Base-by-base conservation (phyloP, 2,329 filamentous ascomycete genomes). In the Stenocarpella maydis region DNA sequence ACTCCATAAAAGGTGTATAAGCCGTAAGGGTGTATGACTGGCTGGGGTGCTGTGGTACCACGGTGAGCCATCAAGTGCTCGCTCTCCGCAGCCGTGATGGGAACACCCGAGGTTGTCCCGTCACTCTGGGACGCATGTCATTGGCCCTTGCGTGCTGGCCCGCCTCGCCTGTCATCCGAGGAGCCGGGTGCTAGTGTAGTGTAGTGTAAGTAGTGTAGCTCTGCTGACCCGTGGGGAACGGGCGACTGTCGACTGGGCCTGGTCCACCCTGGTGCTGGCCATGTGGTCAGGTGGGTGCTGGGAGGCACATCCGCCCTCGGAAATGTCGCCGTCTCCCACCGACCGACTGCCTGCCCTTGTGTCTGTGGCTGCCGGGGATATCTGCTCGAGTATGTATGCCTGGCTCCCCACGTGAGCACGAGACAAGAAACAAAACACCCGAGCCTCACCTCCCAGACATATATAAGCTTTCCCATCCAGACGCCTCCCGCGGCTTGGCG, bases 161-260 rank as follows among this genome's bases (percentile, higher is more conserved):
- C 19, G 54, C 3, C 43, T 58, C 37, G 37, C 3, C 6, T 41
- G 28, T 58, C 54, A 43, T 43, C 54, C 54, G 54, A 58, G 54
- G 54, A 58, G 54, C 37, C n/a, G 54, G 17, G 28, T 58, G 37
- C 37, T 58, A 37, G 37, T 45, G 9, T 26, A 19, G 28, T n/a
- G 12, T 21, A 19, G 19, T 15, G 19, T 45, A 53, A 54, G 63
- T 49, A 43, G 63, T n/a, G n/a, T n/a, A n/a, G 54, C 39, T 64
- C 34, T 53, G 63, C 37, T 45, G 63, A 54, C 63, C 24, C 63
- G 37, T 65, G 63, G 63, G 63, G 49, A 54, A 65, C 54, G 47
- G 63, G 49, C 52, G 63, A 65, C 63, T 45, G 63, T 65, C 49
- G 63, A 65, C 63, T 53, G 63, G 49, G 49, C n/a, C 63, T 31